Base-by-base conservation (phyloP, 1,284 basidiomycete genomes). In the Sporisorium scitamineum region DNA sequence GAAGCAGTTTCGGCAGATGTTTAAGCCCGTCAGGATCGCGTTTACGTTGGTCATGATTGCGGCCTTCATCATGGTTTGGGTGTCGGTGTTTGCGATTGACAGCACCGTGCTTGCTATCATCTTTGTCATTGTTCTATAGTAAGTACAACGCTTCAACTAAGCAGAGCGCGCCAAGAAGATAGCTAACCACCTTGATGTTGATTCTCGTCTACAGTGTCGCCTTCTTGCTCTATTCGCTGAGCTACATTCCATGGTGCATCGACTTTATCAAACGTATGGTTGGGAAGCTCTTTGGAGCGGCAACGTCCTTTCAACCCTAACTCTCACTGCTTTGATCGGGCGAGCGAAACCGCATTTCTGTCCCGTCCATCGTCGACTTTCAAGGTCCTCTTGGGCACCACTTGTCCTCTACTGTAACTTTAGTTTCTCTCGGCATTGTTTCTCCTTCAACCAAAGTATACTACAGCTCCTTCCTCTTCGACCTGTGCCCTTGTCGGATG, bases 11-110 rank as follows among this genome's bases (percentile, higher is more conserved):
- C 53, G 71, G 27, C 76, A 94, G 92, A 95, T 95, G 94, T 96
- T 96, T 89, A 94, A 95, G 86, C 92, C 93, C 54, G 90, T 95
- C 24, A 92, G 94, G 60, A 87, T 96, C n/a, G 87, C 93, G 13
- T 94, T 95, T 0, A 91, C 93, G 0, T 85, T 94, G 62, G 83
- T 95, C 37, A 91, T 97, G 86, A 84, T 97, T 3, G 91, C 86
- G 24, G 70, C 70, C 2, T 81, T 82, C 31, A 55, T 73, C 47
- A 71, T 81, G 73, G 80, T 83, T n/a, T 83, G 80, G 80, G 69
- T 82, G 5, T 71, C 74, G 22, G 80, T 80, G 20, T 82, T 81
- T 72, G 80, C 76, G 10, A 68, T 82, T 22, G 61, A 45, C 5
- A 76, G 64, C 31, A 65, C 79, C 1, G 45, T 79, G 39, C 57